Conservation (phyloP, 2,329 filamentous ascomycete genomes). For the Aspergillus pseudotamarii region DNA sequence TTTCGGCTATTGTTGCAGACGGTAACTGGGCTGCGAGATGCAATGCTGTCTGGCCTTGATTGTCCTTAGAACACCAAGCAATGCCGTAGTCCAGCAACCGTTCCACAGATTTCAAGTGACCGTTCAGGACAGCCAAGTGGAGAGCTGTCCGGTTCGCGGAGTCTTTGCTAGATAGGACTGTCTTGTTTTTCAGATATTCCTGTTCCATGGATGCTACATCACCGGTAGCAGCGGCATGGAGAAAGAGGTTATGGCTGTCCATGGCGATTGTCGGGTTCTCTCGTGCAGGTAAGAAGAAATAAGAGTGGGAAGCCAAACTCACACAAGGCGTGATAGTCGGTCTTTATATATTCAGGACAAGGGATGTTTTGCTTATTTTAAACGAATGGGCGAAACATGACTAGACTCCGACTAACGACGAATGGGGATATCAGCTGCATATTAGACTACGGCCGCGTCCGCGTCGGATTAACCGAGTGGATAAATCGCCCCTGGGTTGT, state of each 20-base stretch:
- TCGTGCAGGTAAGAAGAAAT: neutral
- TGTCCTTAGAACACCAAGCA: neutral
- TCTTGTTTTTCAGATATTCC: neutral
- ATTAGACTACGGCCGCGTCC: neutral
- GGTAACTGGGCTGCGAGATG: neutral
- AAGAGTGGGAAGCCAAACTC: neutral
- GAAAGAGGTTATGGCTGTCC: neutral
- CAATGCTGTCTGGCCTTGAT: neutral
- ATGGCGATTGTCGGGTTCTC: neutral
- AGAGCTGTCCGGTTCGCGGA: neutral
- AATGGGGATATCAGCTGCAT: neutral
- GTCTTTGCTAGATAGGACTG: neutral
- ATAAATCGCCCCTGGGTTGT: neutral
- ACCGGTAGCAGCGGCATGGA: neutral
- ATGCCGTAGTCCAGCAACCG: neutral
- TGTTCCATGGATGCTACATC: neutral
- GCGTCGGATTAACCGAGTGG: neutral
- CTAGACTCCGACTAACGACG: neutral
- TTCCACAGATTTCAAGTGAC: neutral
- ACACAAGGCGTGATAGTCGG: neutral
- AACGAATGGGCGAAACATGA: neutral
- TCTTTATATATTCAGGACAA: neutral
- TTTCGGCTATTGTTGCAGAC: neutral
- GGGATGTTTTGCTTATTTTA: neutral
- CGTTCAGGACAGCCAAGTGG: neutral